These are phyloP conservation scores for Ophiocordyceps camponoti-leonardi DNA, from an alignment of 2,329 filamentous ascomycete species.

Conservation along the genomic window DNA sequence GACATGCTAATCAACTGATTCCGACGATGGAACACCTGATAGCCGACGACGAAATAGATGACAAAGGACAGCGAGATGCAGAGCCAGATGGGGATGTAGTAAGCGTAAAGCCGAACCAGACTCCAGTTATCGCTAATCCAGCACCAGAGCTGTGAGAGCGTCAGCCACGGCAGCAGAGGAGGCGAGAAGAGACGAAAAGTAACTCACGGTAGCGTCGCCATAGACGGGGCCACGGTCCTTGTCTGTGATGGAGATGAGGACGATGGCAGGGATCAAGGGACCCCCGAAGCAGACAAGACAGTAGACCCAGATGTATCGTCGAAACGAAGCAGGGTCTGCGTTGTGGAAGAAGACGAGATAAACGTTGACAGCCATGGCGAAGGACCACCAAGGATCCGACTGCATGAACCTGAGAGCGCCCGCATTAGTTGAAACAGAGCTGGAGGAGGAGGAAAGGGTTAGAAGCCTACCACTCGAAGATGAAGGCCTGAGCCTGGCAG, in stretches of 20 bases:
- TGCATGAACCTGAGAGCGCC: slow-evolving; percentile 47
- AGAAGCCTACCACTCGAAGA: slow-evolving; percentile 40
- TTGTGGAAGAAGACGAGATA: slow-evolving; percentile 48
- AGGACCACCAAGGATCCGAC: slow-evolving; percentile 58
- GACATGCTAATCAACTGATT: slow-evolving; percentile 33
- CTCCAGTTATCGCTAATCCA: slow-evolving; percentile 39
- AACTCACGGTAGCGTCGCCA: slow-evolving; percentile 36
- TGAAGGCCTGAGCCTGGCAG: slow-evolving; percentile 43
- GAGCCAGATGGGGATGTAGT: slow-evolving; percentile 43
- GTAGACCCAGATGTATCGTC: slow-evolving; percentile 54
- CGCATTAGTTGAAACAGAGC: neutral
- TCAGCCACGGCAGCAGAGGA: neutral
- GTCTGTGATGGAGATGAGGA: slow-evolving; percentile 40
- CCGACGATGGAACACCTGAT: slow-evolving; percentile 39
- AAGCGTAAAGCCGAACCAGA: slow-evolving; percentile 38
- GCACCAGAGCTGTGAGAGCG: slow-evolving; percentile 33
- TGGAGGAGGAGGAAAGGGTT: neutral
- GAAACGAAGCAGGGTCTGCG: slow-evolving; percentile 43
- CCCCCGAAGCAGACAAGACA: slow-evolving; percentile 51
- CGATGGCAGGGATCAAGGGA: slow-evolving; percentile 48
- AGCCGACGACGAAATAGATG: slow-evolving; percentile 40
- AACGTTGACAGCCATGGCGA: slow-evolving; percentile 70
- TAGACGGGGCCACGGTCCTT: slow-evolving; percentile 25
- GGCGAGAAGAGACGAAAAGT: neutral
- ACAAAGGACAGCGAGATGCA: slow-evolving; percentile 35